phyloP scores from a whole-genome alignment of 306 rosid species.

The Vigna mungo region DNA sequence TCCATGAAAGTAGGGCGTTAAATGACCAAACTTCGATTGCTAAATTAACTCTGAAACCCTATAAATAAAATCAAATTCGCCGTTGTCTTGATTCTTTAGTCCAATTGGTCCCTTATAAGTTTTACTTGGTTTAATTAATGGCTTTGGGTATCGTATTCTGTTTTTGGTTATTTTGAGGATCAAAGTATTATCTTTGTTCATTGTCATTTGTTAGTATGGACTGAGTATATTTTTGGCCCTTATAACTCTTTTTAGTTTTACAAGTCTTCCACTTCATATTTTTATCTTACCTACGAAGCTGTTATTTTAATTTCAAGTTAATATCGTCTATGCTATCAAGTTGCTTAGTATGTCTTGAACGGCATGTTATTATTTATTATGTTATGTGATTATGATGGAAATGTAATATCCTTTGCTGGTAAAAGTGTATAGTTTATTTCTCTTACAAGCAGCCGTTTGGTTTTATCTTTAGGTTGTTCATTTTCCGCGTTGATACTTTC shows the following conservation, averaged over 20 bases:
- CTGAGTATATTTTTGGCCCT: background rate
- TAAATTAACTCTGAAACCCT: background rate
- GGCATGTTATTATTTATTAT: slow-evolving; percentile 19
- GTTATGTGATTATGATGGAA: slow-evolving; percentile 5
- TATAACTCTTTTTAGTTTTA: background rate
- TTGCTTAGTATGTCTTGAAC: background rate
- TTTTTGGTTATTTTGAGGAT: background rate
- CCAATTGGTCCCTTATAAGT: background rate
- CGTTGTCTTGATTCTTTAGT: background rate
- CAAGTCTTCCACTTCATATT: background rate
- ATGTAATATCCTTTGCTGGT: slow-evolving; percentile 15
- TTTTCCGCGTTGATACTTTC: background rate
- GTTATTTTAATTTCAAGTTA: background rate
- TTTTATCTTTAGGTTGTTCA: background rate
- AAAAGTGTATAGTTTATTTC: slow-evolving; percentile 14
- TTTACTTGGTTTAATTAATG: background rate
- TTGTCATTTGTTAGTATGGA: background rate
- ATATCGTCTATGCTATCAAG: background rate
- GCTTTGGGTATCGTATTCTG: background rate
- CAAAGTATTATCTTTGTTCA: background rate
- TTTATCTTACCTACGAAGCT: background rate
- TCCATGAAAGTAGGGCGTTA: background rate
- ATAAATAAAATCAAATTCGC: background rate
- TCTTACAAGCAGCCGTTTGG: slow-evolving; percentile 7
- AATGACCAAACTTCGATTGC: background rate